Evolutionary conservation across 1,284 basidiomycete genomes (phyloP), one percentile per base, ranked within the genome.

Genomic region (Athelia sp.): DNA sequence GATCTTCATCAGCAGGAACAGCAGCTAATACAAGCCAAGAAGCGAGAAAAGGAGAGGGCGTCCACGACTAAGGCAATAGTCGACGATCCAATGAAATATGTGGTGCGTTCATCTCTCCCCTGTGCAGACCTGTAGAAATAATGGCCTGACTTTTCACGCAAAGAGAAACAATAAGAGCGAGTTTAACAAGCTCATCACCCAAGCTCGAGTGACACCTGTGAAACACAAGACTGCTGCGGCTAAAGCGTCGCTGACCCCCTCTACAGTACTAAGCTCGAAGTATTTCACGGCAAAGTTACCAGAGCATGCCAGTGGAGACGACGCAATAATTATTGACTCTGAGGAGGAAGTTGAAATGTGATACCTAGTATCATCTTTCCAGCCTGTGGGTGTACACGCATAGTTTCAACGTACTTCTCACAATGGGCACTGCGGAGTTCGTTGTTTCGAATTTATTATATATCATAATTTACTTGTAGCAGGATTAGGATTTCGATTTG

Each of bases 1-100:
- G 83, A 85, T 22, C 59, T 88, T 54, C 74, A 69, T 54, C 68
- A 67, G 55, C 85, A 87, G 55, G 76, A 79, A 18, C 68, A 72
- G 11, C 65, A 60, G 47, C 59, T 53, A 38, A 52, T 40, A 36
- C 34, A 51, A 22, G 43, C 43, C 19, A 23, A 22, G 21, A 26
- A n/a, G 18, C 18, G 24, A 6, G 43, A 44, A 21, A 44, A 26
- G 43, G 63, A 35, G 73, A 69, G 57, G 61, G 59, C 18, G 58
- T 53, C 48, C 54, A 53, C 48, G 75, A 74, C 26, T 57, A 79
- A 76, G 53, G 58, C 54, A 8, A 57, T 66, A 3, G 68, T 77
- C n/a, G 65, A 69, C 3, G 76, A 84, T 56, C 51, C 62, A 2
- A 58, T 60, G 17, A 67, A 68, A 15, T 71, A 86, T 56, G 69